phyloP scores from a whole-genome alignment of 768 basidiomycete genomes.

The Porphyrellus cyaneotinctus region DNA sequence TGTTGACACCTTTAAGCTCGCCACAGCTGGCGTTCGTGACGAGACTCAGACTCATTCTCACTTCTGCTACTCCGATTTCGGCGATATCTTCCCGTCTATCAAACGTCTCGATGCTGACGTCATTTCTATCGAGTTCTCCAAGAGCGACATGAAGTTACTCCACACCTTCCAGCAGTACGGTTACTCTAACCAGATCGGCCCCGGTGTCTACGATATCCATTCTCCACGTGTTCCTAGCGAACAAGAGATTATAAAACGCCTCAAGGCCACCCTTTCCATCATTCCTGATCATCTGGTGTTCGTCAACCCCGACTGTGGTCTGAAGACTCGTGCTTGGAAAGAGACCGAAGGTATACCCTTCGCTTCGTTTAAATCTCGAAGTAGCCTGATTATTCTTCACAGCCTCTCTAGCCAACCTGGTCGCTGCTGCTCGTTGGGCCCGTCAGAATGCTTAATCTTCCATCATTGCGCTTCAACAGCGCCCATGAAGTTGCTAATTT shows the following conservation, averaged over 20 bases:
- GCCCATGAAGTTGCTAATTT: slow-evolving; percentile 66
- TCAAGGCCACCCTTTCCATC: slow-evolving; percentile 77
- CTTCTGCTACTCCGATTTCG: slow-evolving; percentile 99
- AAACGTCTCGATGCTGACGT: slow-evolving; percentile 96
- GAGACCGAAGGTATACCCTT: slow-evolving; percentile 73
- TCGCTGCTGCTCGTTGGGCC: slow-evolving; percentile 91
- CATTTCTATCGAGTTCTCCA: slow-evolving; percentile 98
- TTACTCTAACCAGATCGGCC: slow-evolving; percentile 96
- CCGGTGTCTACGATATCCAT: slow-evolving; percentile 99
- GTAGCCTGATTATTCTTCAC: slow-evolving; percentile 7
- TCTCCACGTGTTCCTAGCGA: slow-evolving; percentile 94
- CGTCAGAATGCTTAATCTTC: slow-evolving; percentile 68
- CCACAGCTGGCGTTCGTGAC: slow-evolving; percentile 94
- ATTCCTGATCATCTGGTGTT: slow-evolving; percentile 80
- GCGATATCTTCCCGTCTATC: slow-evolving; percentile 97
- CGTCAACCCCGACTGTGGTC: slow-evolving; percentile 97
- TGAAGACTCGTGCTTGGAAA: slow-evolving; percentile 98
- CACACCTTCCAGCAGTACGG: slow-evolving; percentile 92
- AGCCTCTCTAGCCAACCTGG: slow-evolving; percentile 82
- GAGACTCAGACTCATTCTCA: slow-evolving; percentile 97
- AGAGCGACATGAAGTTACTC: slow-evolving; percentile 97
- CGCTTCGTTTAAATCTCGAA: neutral
- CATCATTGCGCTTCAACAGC: slow-evolving; percentile 86
- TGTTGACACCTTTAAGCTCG: slow-evolving; percentile 96
- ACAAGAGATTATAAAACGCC: slow-evolving; percentile 91